A percentile compares a stretch with the other conserved stretches of the same genome.
Conservation (phyloP, 768 basidiomycete genomes). For the Heimioporus sp. region DNA sequence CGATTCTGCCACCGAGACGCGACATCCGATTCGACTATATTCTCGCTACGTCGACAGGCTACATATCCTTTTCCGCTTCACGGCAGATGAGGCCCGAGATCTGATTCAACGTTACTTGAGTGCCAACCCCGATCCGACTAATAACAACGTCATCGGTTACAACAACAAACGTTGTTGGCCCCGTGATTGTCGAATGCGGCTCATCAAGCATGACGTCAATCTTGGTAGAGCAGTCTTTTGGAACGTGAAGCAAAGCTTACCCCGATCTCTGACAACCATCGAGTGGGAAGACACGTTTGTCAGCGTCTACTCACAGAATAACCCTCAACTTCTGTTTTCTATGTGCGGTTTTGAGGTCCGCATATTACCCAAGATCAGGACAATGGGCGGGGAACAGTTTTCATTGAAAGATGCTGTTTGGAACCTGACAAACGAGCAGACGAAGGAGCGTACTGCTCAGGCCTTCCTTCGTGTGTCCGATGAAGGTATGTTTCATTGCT, state of each 20-base stretch:
- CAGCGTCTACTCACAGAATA: constrained; percentile 96
- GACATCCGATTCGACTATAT: constrained; percentile 97
- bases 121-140: constrained; percentile 97
- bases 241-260: constrained; percentile 98
- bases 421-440: constrained; percentile 96
- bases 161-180: constrained; percentile 99
- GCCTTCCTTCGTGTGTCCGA: constrained; percentile 98
- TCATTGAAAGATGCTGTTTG: constrained; percentile 95
- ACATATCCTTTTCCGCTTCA: constrained; percentile 97
- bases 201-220: constrained; percentile 99
- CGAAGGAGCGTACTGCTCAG: constrained; percentile 96
- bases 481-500: constrained; percentile 52
- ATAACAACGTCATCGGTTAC: constrained; percentile 98
- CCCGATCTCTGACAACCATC: constrained; percentile 94
- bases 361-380: constrained; percentile 94
- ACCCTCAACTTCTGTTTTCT: constrained; percentile 95
- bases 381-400: constrained; percentile 95
- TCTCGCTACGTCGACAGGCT: constrained; percentile 94
- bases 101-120: constrained; percentile 97
- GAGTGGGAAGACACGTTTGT: constrained; percentile 99
- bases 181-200: constrained; percentile 96
- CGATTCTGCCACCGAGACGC: constrained; percentile 91
- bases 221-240: constrained; percentile 97
- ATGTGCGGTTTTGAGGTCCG: constrained; percentile 99
- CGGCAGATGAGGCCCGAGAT: constrained; percentile 94